Evolutionary conservation across 495 filamentous ascomycete species (phyloP).

Genomic region (Aspergillus sclerotioniger): DNA sequence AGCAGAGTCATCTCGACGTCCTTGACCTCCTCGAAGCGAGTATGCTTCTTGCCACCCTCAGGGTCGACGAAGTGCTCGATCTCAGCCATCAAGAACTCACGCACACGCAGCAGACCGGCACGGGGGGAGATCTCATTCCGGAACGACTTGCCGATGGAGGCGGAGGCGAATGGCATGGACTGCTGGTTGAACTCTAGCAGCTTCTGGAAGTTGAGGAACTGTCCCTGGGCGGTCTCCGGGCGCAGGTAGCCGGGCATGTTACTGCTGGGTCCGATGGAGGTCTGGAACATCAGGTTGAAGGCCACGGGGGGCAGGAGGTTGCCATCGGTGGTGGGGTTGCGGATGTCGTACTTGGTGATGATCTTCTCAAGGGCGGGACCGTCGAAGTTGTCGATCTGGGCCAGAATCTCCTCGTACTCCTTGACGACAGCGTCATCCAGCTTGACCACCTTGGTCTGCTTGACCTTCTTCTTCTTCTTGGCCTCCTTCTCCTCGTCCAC

Average conservation of each 20-base stretch:
- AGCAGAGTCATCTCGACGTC: slow-evolving; percentile 64
- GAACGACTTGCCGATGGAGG: slow-evolving; percentile 75
- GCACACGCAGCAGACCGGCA: slow-evolving; percentile 63
- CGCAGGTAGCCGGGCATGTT: slow-evolving; percentile 63
- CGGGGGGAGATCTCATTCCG: slow-evolving; percentile 73
- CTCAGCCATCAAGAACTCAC: slow-evolving; percentile 74
- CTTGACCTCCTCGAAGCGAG: slow-evolving; percentile 61
- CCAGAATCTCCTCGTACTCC: slow-evolving; percentile 68
- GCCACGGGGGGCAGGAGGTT: slow-evolving; percentile 61
- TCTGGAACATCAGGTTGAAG: slow-evolving; percentile 78
- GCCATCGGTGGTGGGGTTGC: slow-evolving; percentile 60
- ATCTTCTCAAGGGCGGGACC: slow-evolving; percentile 62
- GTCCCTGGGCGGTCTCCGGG: slow-evolving; percentile 67
- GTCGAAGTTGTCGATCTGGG: slow-evolving; percentile 70
- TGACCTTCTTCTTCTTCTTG: slow-evolving; percentile 65
- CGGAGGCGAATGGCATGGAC: slow-evolving; percentile 69
- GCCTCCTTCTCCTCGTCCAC: slow-evolving; percentile 63
- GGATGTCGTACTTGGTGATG: slow-evolving; percentile 64
- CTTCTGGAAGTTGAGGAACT: slow-evolving; percentile 68
- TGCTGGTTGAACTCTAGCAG: slow-evolving; percentile 71
- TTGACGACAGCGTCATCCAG: slow-evolving; percentile 61
- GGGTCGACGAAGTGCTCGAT: slow-evolving; percentile 75
- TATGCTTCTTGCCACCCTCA: slow-evolving; percentile 67
- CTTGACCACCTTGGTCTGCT: slow-evolving; percentile 56
- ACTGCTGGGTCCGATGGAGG: slow-evolving; percentile 64